Base-by-base conservation (phyloP, 1,284 basidiomycete genomes). In the Cryptococcus jaspeensis region DNA sequence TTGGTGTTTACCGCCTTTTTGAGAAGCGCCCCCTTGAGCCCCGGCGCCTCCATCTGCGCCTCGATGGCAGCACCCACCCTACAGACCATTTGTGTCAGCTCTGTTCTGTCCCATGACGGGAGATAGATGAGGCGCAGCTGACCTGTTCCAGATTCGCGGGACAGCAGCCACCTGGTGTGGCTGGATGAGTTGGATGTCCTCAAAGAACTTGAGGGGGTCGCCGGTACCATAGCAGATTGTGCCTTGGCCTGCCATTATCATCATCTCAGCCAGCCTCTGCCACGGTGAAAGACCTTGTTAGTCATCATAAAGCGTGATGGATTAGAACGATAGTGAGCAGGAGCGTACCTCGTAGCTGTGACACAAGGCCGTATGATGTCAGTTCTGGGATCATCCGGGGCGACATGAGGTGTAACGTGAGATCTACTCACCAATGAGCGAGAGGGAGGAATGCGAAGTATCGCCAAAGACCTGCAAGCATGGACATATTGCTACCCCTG, bases 211-310 rank as follows among this genome's bases (percentile, higher is more conserved):
- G 12, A 90, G 79, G n/a, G 89, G 88, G 76, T 98, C 93, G 46
- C 95, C 95, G 28, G 87, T 89, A 66, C 87, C 91, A 79, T 88
- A 95, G 22, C 90, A 92, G 63, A 97, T 86, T 43, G 79, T 80
- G 13, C 87, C 90, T 38, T 89, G 88, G 40, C 86, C 71, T 15
- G 81, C 79, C 13, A 90, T 81, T 3, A 75, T 70, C 32, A 79
- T 67, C 44, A 77, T 70, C 52, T 82, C 77, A 20, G 76, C 64
- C 65, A 78, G 77, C 11, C 80, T 74, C 76, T 80, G 28, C 54
- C 5, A 43, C 42, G 23, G 13, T 54, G 16, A 32, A 37, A 15
- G 11, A 35, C 15, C 22, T 18, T 1, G 5, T 42, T 13, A 18
- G 5, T 32, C 4, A 32, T 32, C 28, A 9, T 32, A 32, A 32